Conservation (phyloP, 352 stramenopile species). For the Pythium myriotylum region DNA sequence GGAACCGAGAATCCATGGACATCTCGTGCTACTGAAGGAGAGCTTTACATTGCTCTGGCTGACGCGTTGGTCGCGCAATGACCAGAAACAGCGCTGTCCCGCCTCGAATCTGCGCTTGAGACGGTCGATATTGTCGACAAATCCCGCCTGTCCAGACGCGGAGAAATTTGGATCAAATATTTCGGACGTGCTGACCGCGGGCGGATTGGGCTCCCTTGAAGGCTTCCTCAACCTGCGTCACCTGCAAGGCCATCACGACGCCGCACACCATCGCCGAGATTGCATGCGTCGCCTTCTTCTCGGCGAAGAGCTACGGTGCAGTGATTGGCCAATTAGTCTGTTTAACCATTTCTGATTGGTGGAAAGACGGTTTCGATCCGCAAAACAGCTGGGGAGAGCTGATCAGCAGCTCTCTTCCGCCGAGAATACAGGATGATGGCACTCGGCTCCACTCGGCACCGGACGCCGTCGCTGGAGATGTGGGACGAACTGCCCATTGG, state of each 20-base stretch:
- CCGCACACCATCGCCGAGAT: slow-evolving; percentile 12
- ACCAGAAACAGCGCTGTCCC: no score
- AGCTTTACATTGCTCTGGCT: no score
- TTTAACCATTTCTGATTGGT: slow-evolving; percentile 10
- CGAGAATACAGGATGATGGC: slow-evolving; percentile 21
- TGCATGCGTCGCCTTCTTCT: not conserved
- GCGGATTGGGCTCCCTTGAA: no score
- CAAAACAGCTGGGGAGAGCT: slow-evolving; percentile 10
- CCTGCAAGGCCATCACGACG: not conserved
- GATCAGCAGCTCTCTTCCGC: not conserved
- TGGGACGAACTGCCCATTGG: slow-evolving; percentile 22
- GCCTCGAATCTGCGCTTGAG: no score
- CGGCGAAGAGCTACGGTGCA: slow-evolving; percentile 4
- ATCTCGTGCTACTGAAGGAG: no score
- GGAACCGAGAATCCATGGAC: no score
- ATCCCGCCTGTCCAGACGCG: no score
- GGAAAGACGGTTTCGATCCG: not conserved
- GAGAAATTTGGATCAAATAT: no score
- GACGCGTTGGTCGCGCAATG: no score
- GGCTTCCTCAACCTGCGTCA: no score
- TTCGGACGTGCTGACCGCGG: no score
- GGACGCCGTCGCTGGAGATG: slow-evolving; percentile 27
- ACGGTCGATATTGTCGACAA: no score
- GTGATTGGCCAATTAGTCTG: slow-evolving; percentile 10
- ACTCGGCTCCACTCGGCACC: slow-evolving; percentile 21